Evolutionary conservation across 2,329 filamentous ascomycete genomes (phyloP).

Genomic region (Monosporascus sp.): DNA sequence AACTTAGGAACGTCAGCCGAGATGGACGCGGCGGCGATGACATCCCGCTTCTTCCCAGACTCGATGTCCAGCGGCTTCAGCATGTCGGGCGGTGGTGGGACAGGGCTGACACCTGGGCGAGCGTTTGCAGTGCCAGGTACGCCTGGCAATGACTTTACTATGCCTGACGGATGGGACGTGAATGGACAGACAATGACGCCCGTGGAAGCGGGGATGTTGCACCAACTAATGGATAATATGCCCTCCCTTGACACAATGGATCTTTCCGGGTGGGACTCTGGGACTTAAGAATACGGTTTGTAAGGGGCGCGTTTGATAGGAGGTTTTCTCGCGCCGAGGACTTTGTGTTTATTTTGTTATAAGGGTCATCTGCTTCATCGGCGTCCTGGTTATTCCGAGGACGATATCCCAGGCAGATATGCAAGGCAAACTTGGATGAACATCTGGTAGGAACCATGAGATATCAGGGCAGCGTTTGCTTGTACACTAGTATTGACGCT

Average conservation of each 20-base stretch:
- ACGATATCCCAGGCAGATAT: no score
- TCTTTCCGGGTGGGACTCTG: constrained; percentile 39
- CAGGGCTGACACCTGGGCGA: constrained; percentile 29
- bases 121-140: constrained; percentile 32
- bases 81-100: constrained; percentile 17
- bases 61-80: constrained; percentile 30
- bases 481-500: no score
- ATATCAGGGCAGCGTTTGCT: no score
- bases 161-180: constrained; percentile 41
- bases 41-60: constrained; percentile 35
- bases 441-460: no score
- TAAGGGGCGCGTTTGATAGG: no score
- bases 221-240: constrained; percentile 50
- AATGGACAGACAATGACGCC: constrained; percentile 44
- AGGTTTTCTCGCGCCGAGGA: no score
- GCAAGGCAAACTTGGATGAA: no score
- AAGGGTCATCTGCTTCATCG: no score
- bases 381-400: no score
- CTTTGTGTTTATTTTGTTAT: no score
- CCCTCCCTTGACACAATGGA: constrained; percentile 58
- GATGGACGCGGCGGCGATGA: constrained; percentile 31
- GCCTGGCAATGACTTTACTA: constrained; percentile 34
- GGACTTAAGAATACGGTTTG: constrained; percentile 6
- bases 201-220: constrained; percentile 51
- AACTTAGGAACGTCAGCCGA: constrained; percentile 32